Conservation (phyloP, 2,329 filamentous ascomycete genomes). For the Dactylellina parvicollis region DNA sequence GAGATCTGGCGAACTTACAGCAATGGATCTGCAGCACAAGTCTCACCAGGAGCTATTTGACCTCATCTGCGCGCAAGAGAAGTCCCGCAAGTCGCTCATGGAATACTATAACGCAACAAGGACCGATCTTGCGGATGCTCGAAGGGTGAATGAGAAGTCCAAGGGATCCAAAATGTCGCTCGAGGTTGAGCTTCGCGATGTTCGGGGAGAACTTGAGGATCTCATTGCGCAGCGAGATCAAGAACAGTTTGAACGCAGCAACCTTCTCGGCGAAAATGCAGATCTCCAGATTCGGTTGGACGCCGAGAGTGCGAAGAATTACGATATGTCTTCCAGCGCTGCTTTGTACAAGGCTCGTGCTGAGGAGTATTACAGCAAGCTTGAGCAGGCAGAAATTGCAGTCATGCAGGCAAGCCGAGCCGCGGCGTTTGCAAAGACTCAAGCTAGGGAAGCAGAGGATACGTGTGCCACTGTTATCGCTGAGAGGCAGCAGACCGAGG, state of each 20-base stretch:
- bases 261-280: conserved; percentile 89
- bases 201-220: conserved; percentile 83
- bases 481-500: conserved; percentile 89
- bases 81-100: conserved; percentile 81
- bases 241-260: conserved; percentile 84
- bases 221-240: conserved; percentile 81
- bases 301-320: conserved; percentile 82
- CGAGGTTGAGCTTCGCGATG: conserved; percentile 87
- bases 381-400: conserved; percentile 95
- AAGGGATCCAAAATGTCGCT: conserved; percentile 80
- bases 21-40: conserved; percentile 90
- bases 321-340: conserved; percentile 84
- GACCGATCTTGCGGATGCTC: conserved; percentile 84
- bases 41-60: conserved; percentile 95
- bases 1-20: conserved; percentile 83
- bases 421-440: conserved; percentile 91
- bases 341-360: conserved; percentile 89
- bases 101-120: conserved; percentile 87
- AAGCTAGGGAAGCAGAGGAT: conserved; percentile 90
- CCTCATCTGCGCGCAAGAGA: conserved; percentile 90
- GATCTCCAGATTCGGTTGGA: conserved; percentile 94
- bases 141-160: conserved; percentile 84
- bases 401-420: conserved; percentile 91
- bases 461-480: conserved; percentile 89
- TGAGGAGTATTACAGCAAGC: conserved; percentile 95